Conservation (phyloP, 768 basidiomycete species). For the Pulveroboletus ravenelii region DNA sequence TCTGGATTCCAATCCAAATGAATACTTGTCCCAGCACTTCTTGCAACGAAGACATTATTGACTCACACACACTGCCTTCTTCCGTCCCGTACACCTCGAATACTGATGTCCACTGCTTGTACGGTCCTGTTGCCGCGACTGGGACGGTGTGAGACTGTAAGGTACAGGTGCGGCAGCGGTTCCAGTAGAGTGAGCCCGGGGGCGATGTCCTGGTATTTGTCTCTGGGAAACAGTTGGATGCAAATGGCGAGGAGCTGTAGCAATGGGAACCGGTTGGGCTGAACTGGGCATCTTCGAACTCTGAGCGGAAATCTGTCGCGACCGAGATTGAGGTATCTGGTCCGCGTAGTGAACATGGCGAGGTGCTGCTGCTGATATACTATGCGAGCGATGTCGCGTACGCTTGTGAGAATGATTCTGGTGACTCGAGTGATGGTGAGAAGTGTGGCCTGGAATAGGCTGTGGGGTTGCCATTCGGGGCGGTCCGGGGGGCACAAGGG, state of each 20-base stretch:
- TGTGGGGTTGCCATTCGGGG: constrained; percentile 4
- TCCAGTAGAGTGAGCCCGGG: constrained; percentile 21
- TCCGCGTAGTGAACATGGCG: constrained; percentile 28
- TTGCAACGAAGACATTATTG: background rate
- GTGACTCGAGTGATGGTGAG: constrained; percentile 4
- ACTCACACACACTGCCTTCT: constrained; percentile 47
- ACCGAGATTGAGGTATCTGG: constrained; percentile 3
- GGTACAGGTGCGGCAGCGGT: background rate
- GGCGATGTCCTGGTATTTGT: constrained; percentile 12
- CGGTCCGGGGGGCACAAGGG: background rate
- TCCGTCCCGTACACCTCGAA: constrained; percentile 46
- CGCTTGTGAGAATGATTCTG: background rate
- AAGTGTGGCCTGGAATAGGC: background rate
- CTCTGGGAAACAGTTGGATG: constrained; percentile 3
- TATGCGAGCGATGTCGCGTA: constrained; percentile 4
- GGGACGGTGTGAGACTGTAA: constrained; percentile 3
- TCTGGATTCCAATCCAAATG: constrained; percentile 35
- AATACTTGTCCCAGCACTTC: background rate
- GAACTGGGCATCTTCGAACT: background rate
- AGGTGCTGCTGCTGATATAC: constrained; percentile 13
- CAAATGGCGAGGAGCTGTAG: constrained; percentile 1
- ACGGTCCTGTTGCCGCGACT: constrained; percentile 2
- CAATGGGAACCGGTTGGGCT: background rate
- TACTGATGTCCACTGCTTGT: constrained; percentile 31
- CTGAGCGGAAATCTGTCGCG: constrained; percentile 9